Percentiles rank a stretch among this genome's conserved stretches.
Conservation (phyloP, 768 basidiomycete genomes). For the Lentinula detonsa region DNA sequence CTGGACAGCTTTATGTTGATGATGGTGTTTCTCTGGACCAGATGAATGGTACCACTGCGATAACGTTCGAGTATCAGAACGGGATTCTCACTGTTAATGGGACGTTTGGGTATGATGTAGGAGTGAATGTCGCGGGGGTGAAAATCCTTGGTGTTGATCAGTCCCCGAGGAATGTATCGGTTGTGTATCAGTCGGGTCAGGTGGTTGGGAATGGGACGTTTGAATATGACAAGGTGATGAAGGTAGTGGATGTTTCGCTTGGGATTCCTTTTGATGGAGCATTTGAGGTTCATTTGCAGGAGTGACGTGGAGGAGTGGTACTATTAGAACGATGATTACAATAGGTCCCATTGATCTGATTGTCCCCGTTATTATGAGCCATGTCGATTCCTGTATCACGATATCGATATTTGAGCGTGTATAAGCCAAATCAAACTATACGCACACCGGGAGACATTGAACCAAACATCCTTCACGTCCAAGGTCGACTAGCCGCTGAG, state of each 20-base stretch:
- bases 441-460: too few species aligned
- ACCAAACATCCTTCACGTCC: too few species aligned
- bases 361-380: too few species aligned
- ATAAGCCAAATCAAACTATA: too few species aligned
- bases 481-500: too few species aligned
- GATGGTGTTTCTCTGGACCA: conserved; percentile 50
- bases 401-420: too few species aligned
- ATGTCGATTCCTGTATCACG: too few species aligned
- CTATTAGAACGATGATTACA: too few species aligned
- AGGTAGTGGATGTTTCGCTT: conserved; percentile 40
- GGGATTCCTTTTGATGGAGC: conserved; percentile 26
- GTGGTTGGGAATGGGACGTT: conserved; percentile 20
- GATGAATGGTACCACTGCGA: conserved; percentile 19
- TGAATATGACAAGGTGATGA: conserved; percentile 33
- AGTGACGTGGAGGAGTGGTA: neutral
- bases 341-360: too few species aligned
- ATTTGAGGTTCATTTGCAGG: conserved; percentile 22
- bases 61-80: conserved; percentile 25
- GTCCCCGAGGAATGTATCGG: conserved; percentile 21
- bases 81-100: conserved; percentile 28
- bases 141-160: conserved; percentile 30
- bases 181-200: conserved; percentile 21
- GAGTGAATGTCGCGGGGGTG: conserved; percentile 30
- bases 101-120: conserved; percentile 27
- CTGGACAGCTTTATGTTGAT: conserved; percentile 54